Conservation (phyloP, 495 filamentous ascomycete genomes). For the Hypoxylon lienhwacheense region DNA sequence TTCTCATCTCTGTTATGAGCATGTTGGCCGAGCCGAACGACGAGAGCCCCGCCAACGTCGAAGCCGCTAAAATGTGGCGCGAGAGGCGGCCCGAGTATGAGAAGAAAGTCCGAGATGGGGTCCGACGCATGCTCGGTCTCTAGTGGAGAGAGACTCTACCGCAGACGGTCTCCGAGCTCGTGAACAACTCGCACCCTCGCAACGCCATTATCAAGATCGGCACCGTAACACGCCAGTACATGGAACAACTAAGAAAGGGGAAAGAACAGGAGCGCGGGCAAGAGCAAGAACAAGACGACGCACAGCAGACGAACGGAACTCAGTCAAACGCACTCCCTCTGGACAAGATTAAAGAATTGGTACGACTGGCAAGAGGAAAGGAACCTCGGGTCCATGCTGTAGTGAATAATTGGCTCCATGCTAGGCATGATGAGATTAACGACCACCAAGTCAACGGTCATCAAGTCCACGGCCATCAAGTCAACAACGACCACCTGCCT, state of each 20-base stretch:
- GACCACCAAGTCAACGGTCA: no score
- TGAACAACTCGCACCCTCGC: background rate
- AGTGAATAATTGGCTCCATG: no score
- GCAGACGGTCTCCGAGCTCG: background rate
- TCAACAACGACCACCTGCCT: no score
- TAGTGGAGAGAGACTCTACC: conserved; percentile 30
- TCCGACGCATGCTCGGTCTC: conserved; percentile 56
- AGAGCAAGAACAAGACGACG: no score
- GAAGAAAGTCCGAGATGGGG: conserved; percentile 78
- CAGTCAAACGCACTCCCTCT: no score
- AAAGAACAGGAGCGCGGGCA: background rate
- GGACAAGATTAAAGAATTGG: no score
- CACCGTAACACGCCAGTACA: no score
- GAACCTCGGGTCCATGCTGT: no score
- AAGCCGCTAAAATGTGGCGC: conserved; percentile 98
- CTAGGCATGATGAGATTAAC: no score
- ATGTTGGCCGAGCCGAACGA: conserved; percentile 99
- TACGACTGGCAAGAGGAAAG: no score
- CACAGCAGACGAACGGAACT: no score
- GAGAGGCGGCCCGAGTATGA: conserved; percentile 85
- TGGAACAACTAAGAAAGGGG: background rate
- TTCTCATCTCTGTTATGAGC: conserved; percentile 95
- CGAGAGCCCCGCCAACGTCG: conserved; percentile 96
- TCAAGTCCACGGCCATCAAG: no score
- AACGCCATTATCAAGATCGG: background rate